phyloP scores from a whole-genome alignment of 2,329 filamentous ascomycete species.

The Scytalidium sp. region DNA sequence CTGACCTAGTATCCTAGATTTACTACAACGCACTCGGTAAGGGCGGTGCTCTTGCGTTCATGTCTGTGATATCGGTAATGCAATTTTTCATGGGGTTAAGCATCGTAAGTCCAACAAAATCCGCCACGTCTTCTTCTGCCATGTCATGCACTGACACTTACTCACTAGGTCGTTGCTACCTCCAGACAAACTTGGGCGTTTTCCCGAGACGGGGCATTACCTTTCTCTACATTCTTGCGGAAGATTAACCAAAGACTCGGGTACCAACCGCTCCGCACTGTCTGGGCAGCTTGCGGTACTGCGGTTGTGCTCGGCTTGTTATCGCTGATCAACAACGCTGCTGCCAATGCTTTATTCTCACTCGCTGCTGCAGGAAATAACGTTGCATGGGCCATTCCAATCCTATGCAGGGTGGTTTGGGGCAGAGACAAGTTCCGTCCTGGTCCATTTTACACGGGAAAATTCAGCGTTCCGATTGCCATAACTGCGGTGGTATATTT shows the following conservation, averaged over 20 bases:
- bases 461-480: conserved; percentile 49
- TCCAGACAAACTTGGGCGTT: conserved; percentile 63
- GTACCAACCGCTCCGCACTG: conserved; percentile 54
- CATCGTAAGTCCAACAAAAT: too few species aligned
- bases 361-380: conserved; percentile 59
- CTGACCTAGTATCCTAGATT: too few species aligned
- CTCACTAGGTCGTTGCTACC: conserved; percentile 56
- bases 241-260: conserved; percentile 47
- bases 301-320: conserved; percentile 54
- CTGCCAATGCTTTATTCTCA: conserved; percentile 57
- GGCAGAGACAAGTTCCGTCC: conserved; percentile 54
- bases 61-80: conserved; percentile 56
- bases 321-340: conserved; percentile 54
- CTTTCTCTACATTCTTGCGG: conserved; percentile 56
- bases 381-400: conserved; percentile 57
- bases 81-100: conserved; percentile 61
- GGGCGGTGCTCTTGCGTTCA: conserved; percentile 54
- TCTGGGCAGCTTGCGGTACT: conserved; percentile 50
- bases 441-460: conserved; percentile 57
- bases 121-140: too few species aligned
- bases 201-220: conserved; percentile 58
- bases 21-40: conserved; percentile 61
- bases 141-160: too few species aligned
- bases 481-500: conserved; percentile 52
- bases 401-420: conserved; percentile 56